These are phyloP conservation scores for Tricholoma saponaceum DNA, from an alignment of 768 basidiomycete species.

Conservation along the genomic window DNA sequence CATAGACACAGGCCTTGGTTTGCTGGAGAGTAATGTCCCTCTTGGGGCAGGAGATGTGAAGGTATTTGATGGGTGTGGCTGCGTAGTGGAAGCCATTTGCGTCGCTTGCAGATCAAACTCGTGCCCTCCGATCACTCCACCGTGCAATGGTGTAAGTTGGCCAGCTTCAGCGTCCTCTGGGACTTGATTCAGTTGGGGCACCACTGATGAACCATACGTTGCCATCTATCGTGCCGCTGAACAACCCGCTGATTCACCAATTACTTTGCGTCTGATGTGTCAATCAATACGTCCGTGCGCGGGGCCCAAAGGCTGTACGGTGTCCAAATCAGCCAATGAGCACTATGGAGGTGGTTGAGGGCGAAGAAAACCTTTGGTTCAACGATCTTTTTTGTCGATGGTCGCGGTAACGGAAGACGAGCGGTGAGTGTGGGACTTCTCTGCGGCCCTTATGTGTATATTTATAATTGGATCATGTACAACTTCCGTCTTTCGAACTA, in stretches of 20 bases:
- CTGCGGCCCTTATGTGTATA: neutral
- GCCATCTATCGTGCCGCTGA: slow-evolving; percentile 25
- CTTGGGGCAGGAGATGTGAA: slow-evolving; percentile 5
- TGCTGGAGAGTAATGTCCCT: slow-evolving; percentile 30
- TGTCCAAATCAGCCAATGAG: neutral
- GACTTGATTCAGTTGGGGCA: slow-evolving; percentile 43
- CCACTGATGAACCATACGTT: slow-evolving; percentile 48
- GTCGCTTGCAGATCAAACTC: slow-evolving; percentile 62
- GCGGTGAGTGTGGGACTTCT: slow-evolving; percentile 5
- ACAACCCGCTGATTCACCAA: neutral
- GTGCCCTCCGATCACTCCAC: slow-evolving; percentile 50
- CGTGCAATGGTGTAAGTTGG: slow-evolving; percentile 46
- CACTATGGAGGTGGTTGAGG: neutral
- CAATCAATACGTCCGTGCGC: slow-evolving; percentile 1
- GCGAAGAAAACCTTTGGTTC: neutral
- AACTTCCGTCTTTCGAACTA: neutral
- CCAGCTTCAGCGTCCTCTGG: slow-evolving; percentile 44
- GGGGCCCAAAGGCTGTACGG: neutral
- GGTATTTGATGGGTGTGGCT: slow-evolving; percentile 18
- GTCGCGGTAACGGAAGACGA: slow-evolving; percentile 4
- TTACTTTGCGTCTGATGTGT: neutral
- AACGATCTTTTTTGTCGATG: neutral
- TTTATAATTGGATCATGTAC: neutral
- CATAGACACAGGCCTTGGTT: slow-evolving; percentile 70
- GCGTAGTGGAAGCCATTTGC: slow-evolving; percentile 23